Evolutionary conservation across 2,329 filamentous ascomycete species (phyloP).

Genomic region (Diaporthe eres): DNA sequence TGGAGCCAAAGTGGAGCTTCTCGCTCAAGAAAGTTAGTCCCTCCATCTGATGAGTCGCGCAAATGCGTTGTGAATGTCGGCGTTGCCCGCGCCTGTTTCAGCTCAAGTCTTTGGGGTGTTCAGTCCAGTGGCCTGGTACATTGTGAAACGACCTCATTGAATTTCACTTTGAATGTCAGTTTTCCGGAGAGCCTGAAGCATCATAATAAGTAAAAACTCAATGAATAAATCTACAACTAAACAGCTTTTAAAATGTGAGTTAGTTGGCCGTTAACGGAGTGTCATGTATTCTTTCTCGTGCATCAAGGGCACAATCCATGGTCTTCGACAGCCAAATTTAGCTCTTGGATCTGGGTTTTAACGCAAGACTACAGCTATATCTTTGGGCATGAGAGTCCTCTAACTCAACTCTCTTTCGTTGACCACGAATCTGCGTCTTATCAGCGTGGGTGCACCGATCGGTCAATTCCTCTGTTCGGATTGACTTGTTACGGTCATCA

Average conservation of each 20-base stretch:
- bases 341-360: too few relatives aligned
- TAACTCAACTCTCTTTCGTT: too few relatives aligned
- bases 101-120: background rate
- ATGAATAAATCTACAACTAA: background rate
- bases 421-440: too few relatives aligned
- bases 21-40: background rate
- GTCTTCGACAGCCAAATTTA: too few relatives aligned
- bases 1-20: background rate
- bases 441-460: too few relatives aligned
- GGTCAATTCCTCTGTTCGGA: too few relatives aligned
- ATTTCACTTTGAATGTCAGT: background rate
- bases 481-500: too few relatives aligned
- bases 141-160: background rate
- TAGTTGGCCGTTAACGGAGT: too few relatives aligned
- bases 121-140: background rate
- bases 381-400: too few relatives aligned
- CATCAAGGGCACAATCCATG: too few relatives aligned
- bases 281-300: too few relatives aligned
- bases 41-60: conserved; percentile 17
- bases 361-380: too few relatives aligned
- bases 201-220: background rate
- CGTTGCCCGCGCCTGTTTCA: background rate
- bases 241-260: background rate
- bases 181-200: background rate
- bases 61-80: conserved; percentile 8